Percentiles rank a stretch among this genome's conserved stretches.
Conservation (phyloP, 352 stramenopile species). For the Pythium aquatile region DNA sequence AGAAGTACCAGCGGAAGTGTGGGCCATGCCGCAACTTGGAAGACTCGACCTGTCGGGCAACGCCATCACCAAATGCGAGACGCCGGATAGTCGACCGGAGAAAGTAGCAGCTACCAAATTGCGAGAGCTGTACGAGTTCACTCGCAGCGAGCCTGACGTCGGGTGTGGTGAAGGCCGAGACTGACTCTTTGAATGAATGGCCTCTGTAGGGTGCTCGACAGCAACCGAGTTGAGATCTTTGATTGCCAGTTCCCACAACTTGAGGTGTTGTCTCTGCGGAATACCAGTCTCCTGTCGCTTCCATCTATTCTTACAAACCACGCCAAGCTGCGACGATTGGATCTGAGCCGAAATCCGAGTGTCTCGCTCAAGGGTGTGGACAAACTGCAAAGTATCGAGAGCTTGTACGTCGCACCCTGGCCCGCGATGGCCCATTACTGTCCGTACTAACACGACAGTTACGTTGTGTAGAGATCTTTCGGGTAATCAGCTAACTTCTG, state of each 20-base stretch:
- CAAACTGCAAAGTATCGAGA: not conserved
- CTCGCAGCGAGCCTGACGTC: not conserved
- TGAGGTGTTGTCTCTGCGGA: slow-evolving; percentile 13
- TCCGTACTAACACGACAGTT: too few species aligned
- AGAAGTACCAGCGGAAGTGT: slow-evolving; percentile 27
- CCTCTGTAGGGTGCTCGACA: slow-evolving; percentile 15
- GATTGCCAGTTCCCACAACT: slow-evolving; percentile 21
- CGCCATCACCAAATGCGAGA: slow-evolving; percentile 24
- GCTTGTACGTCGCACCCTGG: not conserved
- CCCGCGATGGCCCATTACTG: not conserved
- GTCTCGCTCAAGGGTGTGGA: slow-evolving; percentile 15
- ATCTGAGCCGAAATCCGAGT: slow-evolving; percentile 26
- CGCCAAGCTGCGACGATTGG: slow-evolving; percentile 18
- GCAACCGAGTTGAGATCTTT: slow-evolving; percentile 20
- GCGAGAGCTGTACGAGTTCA: slow-evolving; percentile 18
- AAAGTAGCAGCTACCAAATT: slow-evolving; percentile 1
- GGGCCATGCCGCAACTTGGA: slow-evolving; percentile 31
- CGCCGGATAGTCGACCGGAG: slow-evolving; percentile 3
- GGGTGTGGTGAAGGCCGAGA: not conserved
- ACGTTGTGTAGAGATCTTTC: not conserved
- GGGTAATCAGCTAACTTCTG: not conserved
- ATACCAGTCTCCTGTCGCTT: slow-evolving; percentile 24
- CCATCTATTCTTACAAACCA: slow-evolving; percentile 23
- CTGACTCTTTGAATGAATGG: not conserved
- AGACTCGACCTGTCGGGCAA: slow-evolving; percentile 35